A percentile compares a stretch with the other conserved stretches of the same genome.
phyloP scores from a whole-genome alignment of 2,329 filamentous ascomycete genomes.

The Aspergillus neotritici region DNA sequence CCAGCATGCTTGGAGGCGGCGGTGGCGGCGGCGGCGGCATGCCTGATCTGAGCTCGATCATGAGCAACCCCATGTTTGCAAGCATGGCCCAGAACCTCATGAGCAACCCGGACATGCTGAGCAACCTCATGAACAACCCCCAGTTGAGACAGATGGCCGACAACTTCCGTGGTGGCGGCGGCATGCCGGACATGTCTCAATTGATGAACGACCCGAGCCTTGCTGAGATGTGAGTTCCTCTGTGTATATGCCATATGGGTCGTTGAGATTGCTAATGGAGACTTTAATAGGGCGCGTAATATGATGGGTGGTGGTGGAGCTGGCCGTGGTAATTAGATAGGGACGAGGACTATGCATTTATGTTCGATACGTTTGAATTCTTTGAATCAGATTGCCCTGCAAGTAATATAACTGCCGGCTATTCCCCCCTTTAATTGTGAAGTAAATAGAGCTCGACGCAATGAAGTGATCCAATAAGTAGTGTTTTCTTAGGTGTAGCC shows the following conservation, averaged over 20 bases:
- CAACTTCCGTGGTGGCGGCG: conserved; percentile 65
- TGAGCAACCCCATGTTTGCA: conserved; percentile 98
- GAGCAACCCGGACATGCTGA: conserved; percentile 91
- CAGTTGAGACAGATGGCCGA: conserved; percentile 80
- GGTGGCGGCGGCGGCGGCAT: conserved; percentile 62
- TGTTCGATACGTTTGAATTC: conserved; percentile 1
- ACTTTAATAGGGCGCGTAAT: conserved; percentile 53
- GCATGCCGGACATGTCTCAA: conserved; percentile 79
- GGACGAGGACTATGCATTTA: conserved; percentile 1
- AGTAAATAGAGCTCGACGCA: too few species aligned
- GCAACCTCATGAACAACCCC: conserved; percentile 91
- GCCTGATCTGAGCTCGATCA: conserved; percentile 79
- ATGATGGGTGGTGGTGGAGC: conserved; percentile 58
- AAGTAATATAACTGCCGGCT: too few species aligned
- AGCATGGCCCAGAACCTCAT: conserved; percentile 96
- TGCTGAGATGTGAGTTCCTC: conserved; percentile 74
- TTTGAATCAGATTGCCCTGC: too few species aligned
- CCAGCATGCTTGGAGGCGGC: conserved; percentile 64
- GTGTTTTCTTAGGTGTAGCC: too few species aligned
- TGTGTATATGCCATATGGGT: neutral
- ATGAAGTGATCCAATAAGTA: too few species aligned
- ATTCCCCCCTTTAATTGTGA: too few species aligned
- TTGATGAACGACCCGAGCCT: conserved; percentile 91
- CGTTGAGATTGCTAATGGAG: neutral
- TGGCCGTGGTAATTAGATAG: conserved; percentile 30